These are phyloP conservation scores for Oryza officinalis DNA, from an alignment of 176 grass and related monocot species.

Conservation along the genomic window DNA sequence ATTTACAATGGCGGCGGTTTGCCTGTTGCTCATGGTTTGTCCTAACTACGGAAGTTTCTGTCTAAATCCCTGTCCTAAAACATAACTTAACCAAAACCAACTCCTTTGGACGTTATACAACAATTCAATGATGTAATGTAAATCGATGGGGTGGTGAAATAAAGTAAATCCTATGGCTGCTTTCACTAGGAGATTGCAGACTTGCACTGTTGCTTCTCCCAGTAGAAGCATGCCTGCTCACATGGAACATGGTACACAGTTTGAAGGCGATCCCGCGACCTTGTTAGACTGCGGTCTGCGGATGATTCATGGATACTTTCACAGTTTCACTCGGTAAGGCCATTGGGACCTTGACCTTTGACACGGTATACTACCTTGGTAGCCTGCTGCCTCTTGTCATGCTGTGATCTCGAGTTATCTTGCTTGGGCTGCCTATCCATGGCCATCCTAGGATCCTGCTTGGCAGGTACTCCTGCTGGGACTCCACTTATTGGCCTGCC, in stretches of 20 bases:
- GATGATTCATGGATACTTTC: conserved; percentile 23
- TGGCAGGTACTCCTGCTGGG: conserved; percentile 35
- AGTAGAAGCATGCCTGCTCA: background rate
- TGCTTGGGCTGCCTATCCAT: conserved; percentile 40
- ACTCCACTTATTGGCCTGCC: conserved; percentile 58
- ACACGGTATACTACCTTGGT: conserved; percentile 61
- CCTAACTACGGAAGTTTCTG: conserved; percentile 23
- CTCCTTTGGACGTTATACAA: conserved; percentile 30
- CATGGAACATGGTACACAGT: background rate
- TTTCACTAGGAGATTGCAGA: background rate
- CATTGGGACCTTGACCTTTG: conserved; percentile 44
- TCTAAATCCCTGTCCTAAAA: conserved; percentile 40
- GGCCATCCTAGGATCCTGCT: conserved; percentile 37
- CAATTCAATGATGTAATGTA: conserved; percentile 24
- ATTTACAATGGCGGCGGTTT: conserved; percentile 38
- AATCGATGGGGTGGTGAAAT: background rate
- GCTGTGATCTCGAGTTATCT: conserved; percentile 44
- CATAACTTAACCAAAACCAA: conserved; percentile 9
- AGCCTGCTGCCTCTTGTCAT: conserved; percentile 58
- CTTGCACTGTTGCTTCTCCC: background rate
- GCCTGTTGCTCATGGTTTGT: background rate
- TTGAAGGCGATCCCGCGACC: background rate
- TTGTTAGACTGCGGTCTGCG: background rate
- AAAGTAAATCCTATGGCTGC: conserved; percentile 1
- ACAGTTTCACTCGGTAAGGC: conserved; percentile 32